phyloP scores from a whole-genome alignment of 78 protist species.

The Dictyostelium capitatum region DNA sequence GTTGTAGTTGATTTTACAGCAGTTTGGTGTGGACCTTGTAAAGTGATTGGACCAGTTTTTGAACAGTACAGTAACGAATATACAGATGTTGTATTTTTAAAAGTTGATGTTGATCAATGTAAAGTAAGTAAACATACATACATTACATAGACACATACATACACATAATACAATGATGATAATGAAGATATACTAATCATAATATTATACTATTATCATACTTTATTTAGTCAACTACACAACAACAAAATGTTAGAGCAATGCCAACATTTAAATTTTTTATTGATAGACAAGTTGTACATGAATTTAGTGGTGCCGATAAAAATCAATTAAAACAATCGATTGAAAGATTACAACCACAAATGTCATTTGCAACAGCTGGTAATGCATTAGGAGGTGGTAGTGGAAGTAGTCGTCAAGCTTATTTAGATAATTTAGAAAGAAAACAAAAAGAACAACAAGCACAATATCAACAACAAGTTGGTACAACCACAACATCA shows the following conservation, averaged over 20 bases:
- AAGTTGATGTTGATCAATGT: constrained; percentile 88
- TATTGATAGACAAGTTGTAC: constrained; percentile 32
- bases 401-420: constrained; percentile 10
- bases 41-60: constrained; percentile 80
- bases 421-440: constrained; percentile 12
- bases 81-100: constrained; percentile 81
- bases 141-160: not conserved
- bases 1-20: constrained; percentile 89
- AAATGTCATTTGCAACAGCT: not conserved
- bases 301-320: constrained; percentile 79
- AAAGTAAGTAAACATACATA: constrained; percentile 39
- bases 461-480: constrained; percentile 21
- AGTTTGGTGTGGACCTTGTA: constrained; percentile 89
- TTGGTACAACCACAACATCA: not conserved
- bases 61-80: constrained; percentile 48
- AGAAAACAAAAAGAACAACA: constrained; percentile 8
- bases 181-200: not conserved
- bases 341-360: constrained; percentile 39
- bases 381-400: constrained; percentile 69
- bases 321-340: constrained; percentile 28
- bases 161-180: too few species aligned
- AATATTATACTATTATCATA: not conserved
- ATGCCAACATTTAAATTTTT: constrained; percentile 90
- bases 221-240: constrained; percentile 58
- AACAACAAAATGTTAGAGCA: constrained; percentile 54